Evolutionary conservation across 208 protist species (phyloP).

Genomic region (Willaertia magna): DNA sequence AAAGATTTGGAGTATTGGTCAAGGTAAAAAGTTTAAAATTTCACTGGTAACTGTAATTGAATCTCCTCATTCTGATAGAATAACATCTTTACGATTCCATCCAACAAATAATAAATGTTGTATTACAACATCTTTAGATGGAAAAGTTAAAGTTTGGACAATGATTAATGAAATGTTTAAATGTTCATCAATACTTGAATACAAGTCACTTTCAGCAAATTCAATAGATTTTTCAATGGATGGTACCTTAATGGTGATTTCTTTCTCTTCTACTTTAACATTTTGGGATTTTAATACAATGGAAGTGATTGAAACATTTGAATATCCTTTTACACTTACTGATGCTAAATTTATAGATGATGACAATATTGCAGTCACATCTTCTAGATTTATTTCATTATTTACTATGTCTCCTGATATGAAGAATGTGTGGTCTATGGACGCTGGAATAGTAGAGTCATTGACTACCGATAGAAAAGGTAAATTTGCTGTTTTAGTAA

Average conservation of each 20-base stretch:
- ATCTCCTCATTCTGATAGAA: background rate
- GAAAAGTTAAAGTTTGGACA: background rate
- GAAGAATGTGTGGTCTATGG: background rate
- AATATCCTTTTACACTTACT: background rate
- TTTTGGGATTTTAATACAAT: background rate
- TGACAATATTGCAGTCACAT: background rate
- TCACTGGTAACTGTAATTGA: background rate
- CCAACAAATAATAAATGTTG: background rate
- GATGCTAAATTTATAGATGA: background rate
- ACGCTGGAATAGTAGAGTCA: background rate
- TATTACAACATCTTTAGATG: background rate
- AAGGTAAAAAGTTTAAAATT: background rate
- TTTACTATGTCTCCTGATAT: background rate
- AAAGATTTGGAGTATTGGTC: background rate
- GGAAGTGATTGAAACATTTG: background rate
- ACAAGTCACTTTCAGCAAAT: background rate
- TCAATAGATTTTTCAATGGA: background rate
- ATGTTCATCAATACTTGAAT: background rate
- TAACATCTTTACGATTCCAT: background rate
- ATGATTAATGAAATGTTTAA: background rate
- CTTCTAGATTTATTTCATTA: background rate
- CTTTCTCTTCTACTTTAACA: background rate
- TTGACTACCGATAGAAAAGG: background rate
- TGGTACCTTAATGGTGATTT: background rate
- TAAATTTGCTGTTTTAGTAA: background rate